phyloP scores from a whole-genome alignment of 257 asterid genomes.

The Oldenlandia corymbosa region DNA sequence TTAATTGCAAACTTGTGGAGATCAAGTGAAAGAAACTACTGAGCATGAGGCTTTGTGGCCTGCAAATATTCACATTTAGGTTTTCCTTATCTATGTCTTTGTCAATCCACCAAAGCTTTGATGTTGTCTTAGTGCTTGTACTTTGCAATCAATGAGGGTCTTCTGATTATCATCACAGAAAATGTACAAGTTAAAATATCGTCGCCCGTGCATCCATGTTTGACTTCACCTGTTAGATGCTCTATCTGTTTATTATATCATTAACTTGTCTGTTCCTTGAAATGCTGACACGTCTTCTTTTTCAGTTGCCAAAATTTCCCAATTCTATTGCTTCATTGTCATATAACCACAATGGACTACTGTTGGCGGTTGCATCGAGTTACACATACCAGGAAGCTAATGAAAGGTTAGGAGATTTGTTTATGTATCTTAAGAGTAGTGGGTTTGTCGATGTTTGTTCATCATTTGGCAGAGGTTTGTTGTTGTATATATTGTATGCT shows the following conservation, averaged over 20 bases:
- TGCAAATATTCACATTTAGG: not conserved
- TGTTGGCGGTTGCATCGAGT: slow-evolving; percentile 79
- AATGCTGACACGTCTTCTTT: slow-evolving; percentile 8
- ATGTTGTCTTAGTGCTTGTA: not conserved
- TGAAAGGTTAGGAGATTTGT: slow-evolving; percentile 44
- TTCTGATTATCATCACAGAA: too few relatives aligned
- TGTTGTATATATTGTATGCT: not conserved
- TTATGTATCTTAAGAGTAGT: not conserved
- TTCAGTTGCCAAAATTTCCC: slow-evolving; percentile 58
- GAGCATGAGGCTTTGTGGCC: not conserved
- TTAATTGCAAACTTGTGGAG: not conserved
- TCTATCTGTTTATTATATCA: not conserved
- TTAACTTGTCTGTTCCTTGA: slow-evolving; percentile 12
- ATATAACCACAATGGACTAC: slow-evolving; percentile 59
- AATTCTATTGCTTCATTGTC: slow-evolving; percentile 65
- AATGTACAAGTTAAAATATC: too few relatives aligned
- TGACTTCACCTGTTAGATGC: not conserved
- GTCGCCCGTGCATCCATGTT: too few relatives aligned
- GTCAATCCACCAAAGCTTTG: not conserved
- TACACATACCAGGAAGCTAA: slow-evolving; percentile 68
- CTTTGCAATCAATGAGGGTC: not conserved
- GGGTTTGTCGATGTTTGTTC: not conserved
- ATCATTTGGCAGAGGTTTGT: not conserved
- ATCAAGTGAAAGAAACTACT: not conserved
- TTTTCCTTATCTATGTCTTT: not conserved